Conservation (phyloP, 2,329 filamentous ascomycete species). For the Pseudogymnoascus sp. region DNA sequence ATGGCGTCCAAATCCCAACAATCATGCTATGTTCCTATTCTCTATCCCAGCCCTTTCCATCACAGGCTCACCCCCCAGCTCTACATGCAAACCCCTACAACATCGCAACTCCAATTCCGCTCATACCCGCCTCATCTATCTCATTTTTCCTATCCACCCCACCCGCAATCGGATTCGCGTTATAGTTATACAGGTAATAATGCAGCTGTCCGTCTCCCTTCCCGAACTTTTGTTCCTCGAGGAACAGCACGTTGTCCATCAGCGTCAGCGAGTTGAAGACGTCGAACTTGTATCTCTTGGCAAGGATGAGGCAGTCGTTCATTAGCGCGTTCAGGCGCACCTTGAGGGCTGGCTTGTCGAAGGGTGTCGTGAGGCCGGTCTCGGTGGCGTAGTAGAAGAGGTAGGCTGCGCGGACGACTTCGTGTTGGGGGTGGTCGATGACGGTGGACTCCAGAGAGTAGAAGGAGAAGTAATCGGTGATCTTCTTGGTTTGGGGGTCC, state of each 20-base stretch:
- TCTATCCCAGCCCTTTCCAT: neutral
- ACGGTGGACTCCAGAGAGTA: slow-evolving; percentile 91
- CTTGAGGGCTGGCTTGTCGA: slow-evolving; percentile 55
- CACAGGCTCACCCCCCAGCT: neutral
- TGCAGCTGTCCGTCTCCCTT: slow-evolving; percentile 90
- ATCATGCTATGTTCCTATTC: neutral
- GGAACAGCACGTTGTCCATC: slow-evolving; percentile 88
- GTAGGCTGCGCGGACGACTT: slow-evolving; percentile 80
- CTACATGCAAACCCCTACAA: slow-evolving; percentile 34
- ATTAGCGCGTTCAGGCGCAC: slow-evolving; percentile 72
- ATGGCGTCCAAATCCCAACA: neutral
- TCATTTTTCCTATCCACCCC: slow-evolving; percentile 74
- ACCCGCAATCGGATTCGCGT: slow-evolving; percentile 73
- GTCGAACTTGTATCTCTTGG: slow-evolving; percentile 78
- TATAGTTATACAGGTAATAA: slow-evolving; percentile 97
- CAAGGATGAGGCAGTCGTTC: slow-evolving; percentile 77
- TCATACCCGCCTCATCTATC: slow-evolving; percentile 67
- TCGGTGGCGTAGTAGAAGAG: slow-evolving; percentile 95
- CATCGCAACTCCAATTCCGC: slow-evolving; percentile 87
- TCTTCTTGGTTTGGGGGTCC: slow-evolving; percentile 59
- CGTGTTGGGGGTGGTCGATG: slow-evolving; percentile 71
- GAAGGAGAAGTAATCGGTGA: slow-evolving; percentile 96
- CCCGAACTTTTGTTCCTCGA: slow-evolving; percentile 90
- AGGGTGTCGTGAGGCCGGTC: slow-evolving; percentile 53
- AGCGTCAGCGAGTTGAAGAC: slow-evolving; percentile 94